A percentile compares a stretch with the other conserved stretches of the same genome.
These are phyloP conservation scores for Hapsidospora chrysogenum DNA, from an alignment of 495 filamentous ascomycete species.

Conservation along the genomic window DNA sequence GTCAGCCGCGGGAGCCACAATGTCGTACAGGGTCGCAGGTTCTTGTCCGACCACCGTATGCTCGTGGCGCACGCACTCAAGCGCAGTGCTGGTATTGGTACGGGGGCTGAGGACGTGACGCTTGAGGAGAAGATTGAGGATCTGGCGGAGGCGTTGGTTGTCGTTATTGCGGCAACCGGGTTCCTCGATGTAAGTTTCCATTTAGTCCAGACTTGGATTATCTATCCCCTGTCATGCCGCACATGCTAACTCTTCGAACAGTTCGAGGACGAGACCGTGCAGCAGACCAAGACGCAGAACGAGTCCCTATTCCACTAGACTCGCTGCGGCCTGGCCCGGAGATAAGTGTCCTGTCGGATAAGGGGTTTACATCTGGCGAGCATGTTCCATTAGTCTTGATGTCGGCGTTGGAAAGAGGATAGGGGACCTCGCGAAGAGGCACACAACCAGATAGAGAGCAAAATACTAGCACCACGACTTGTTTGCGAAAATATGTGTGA, in stretches of 20 bases:
- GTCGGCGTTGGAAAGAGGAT: too few relatives aligned
- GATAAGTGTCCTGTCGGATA: too few relatives aligned
- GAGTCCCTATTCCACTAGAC: neutral
- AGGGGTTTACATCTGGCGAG: too few relatives aligned
- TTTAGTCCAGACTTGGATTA: neutral
- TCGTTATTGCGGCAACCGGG: slow-evolving; percentile 39
- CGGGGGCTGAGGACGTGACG: slow-evolving; percentile 47
- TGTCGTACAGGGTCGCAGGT: slow-evolving; percentile 55
- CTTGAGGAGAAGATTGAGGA: slow-evolving; percentile 33
- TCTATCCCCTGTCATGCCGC: neutral
- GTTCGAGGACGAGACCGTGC: slow-evolving; percentile 23
- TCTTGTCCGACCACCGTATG: slow-evolving; percentile 63
- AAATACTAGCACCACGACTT: too few relatives aligned
- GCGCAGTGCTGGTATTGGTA: slow-evolving; percentile 67
- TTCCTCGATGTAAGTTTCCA: slow-evolving; percentile 37
- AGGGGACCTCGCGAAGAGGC: too few relatives aligned
- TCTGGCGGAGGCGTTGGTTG: slow-evolving; percentile 38
- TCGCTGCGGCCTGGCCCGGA: neutral
- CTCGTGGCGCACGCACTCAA: slow-evolving; percentile 85
- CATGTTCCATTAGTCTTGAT: too few relatives aligned
- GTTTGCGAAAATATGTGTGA: too few relatives aligned
- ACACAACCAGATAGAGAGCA: too few relatives aligned
- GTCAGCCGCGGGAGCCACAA: slow-evolving; percentile 70
- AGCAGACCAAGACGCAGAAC: slow-evolving; percentile 9
- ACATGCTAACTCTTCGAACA: slow-evolving; percentile 11